Conservation (phyloP, 495 filamentous ascomycete species). For the Pseudoneurospora amorphoporcata region DNA sequence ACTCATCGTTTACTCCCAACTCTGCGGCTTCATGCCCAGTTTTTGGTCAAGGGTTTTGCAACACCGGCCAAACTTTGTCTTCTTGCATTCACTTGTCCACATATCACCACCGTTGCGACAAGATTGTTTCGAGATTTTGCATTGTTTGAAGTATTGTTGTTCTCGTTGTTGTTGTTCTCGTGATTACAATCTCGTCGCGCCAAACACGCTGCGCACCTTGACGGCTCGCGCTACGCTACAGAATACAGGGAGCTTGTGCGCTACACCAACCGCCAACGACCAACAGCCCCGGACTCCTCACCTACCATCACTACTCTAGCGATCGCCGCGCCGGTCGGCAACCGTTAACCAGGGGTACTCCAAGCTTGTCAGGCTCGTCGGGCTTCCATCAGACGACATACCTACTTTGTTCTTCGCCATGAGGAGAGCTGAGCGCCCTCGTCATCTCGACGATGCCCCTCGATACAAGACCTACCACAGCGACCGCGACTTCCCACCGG, state of each 20-base stretch:
- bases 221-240: not conserved
- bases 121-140: not conserved
- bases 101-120: not conserved
- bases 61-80: not conserved
- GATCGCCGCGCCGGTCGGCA: not conserved
- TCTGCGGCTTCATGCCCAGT: not conserved
- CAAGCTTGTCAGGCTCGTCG: not conserved
- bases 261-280: not conserved
- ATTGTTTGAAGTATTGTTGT: not conserved
- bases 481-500: not conserved
- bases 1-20: not conserved
- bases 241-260: not conserved
- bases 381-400: not conserved
- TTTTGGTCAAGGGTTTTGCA: not conserved
- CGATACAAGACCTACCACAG: constrained; percentile 4
- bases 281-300: not conserved
- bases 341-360: not conserved
- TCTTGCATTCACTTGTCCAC: not conserved
- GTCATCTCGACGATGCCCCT: not conserved
- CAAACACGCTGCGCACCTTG: not conserved
- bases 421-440: not conserved
- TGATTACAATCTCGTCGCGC: not conserved
- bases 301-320: not conserved
- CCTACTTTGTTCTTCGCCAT: not conserved
- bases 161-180: not conserved